Evolutionary conservation across 2,329 filamentous ascomycete species (phyloP).

Genomic region (Lachnellula hyalina): DNA sequence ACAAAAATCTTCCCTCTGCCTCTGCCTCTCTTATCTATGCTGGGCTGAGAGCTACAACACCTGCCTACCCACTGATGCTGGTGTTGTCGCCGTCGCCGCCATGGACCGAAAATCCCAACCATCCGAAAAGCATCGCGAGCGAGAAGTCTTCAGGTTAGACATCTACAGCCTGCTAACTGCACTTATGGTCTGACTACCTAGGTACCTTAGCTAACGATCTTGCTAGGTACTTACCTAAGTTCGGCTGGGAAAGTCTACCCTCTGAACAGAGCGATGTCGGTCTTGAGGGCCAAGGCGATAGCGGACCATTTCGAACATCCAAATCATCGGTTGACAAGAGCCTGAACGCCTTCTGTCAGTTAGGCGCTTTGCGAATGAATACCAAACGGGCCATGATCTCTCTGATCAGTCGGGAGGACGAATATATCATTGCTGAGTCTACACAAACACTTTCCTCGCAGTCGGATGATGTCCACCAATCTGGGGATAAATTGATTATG

Average conservation of each 20-base stretch:
- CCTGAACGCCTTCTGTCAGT: slow-evolving; percentile 38
- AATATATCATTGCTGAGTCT: slow-evolving; percentile 11
- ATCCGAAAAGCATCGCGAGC: neutral
- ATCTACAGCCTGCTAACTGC: neutral
- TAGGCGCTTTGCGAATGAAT: slow-evolving; percentile 41
- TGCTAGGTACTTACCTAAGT: neutral
- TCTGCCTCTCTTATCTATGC: no score
- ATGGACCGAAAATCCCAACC: no score
- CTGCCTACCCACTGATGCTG: no score
- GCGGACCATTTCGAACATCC: neutral
- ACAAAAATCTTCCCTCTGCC: no score
- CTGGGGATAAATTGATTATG: neutral
- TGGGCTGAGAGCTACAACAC: no score
- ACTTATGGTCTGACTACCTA: neutral
- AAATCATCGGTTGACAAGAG: slow-evolving; percentile 31
- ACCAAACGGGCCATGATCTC: slow-evolving; percentile 41
- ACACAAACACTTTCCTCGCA: slow-evolving; percentile 4
- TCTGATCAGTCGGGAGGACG: slow-evolving; percentile 3
- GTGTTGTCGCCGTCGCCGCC: no score
- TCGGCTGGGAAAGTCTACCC: neutral
- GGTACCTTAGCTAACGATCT: neutral
- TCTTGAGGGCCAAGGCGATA: neutral
- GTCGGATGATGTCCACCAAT: neutral
- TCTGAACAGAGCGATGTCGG: neutral
- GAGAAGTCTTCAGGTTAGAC: neutral